These are phyloP conservation scores for Eutrema salsugineum DNA, from an alignment of 441 rosid genomes.

Conservation along the genomic window DNA sequence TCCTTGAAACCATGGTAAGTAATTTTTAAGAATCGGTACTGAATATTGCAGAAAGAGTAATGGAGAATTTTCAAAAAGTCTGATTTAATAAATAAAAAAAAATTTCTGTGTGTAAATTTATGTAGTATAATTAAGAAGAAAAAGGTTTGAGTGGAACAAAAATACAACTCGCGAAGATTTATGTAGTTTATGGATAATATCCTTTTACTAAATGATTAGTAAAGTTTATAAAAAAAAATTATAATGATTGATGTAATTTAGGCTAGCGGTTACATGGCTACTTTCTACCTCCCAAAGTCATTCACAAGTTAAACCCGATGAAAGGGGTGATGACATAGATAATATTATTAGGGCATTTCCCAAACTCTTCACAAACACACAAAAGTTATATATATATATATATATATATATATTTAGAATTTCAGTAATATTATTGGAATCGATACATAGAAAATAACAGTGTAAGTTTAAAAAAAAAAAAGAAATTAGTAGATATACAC, in stretches of 20 bases:
- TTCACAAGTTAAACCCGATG: background rate
- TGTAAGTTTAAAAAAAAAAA: background rate
- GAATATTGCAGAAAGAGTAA: background rate
- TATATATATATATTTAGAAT: too few relatives aligned
- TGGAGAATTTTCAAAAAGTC: background rate
- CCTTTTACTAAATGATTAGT: background rate
- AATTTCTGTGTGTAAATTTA: too few relatives aligned
- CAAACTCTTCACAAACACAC: background rate
- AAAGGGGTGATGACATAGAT: background rate
- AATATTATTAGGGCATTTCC: background rate
- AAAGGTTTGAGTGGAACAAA: background rate
- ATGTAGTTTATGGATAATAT: too few relatives aligned
- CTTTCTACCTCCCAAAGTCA: background rate
- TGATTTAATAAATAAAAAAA: too few relatives aligned
- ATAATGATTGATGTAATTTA: too few relatives aligned
- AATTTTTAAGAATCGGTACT: too few relatives aligned
- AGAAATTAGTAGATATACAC: background rate
- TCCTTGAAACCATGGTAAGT: background rate
- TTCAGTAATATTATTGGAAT: too few relatives aligned
- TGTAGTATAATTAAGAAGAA: too few relatives aligned
- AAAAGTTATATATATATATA: too few relatives aligned
- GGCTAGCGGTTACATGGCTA: background rate
- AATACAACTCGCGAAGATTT: too few relatives aligned
- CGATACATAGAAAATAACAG: too few relatives aligned
- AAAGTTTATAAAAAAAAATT: too few relatives aligned